A percentile compares a stretch with the other conserved stretches of the same genome.
These are phyloP conservation scores for Miamiensis avidus DNA, from an alignment of 169 alveolate species.

Conservation along the genomic window DNA sequence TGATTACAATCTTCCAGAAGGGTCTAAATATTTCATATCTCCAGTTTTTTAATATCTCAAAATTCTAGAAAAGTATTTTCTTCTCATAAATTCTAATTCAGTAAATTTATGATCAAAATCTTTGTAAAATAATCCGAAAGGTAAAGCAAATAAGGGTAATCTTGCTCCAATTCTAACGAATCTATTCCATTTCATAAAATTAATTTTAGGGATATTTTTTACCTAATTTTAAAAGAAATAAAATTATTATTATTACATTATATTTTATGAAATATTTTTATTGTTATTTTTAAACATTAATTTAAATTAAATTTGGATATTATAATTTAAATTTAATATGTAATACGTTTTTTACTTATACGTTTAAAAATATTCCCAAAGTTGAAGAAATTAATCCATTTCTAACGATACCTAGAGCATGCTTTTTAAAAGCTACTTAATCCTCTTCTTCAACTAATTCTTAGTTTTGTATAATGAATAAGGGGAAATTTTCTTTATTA, in stretches of 20 bases:
- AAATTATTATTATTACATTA: no score
- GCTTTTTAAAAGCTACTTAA: background rate
- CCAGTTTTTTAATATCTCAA: slow-evolving; percentile 22
- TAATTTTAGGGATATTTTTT: background rate
- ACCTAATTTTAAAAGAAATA: no score
- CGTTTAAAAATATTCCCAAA: background rate
- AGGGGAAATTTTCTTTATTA: background rate
- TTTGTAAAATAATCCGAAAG: background rate
- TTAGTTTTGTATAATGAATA: background rate
- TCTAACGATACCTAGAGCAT: background rate
- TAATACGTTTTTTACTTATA: slow-evolving; percentile 8
- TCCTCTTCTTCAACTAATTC: slow-evolving; percentile 6
- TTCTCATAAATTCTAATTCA: background rate
- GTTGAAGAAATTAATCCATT: background rate
- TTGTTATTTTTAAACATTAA: background rate
- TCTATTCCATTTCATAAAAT: slow-evolving; percentile 10
- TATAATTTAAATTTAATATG: no score
- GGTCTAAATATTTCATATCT: slow-evolving; percentile 15
- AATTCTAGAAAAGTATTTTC: slow-evolving; percentile 6
- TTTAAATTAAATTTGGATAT: no score
- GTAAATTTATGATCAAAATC: background rate
- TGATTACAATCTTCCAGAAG: background rate
- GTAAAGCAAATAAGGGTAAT: slow-evolving; percentile 14
- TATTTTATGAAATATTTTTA: no score
- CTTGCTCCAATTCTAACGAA: slow-evolving; percentile 4